Conservation (phyloP, 768 basidiomycete genomes). For the Lactarius hatsudake region DNA sequence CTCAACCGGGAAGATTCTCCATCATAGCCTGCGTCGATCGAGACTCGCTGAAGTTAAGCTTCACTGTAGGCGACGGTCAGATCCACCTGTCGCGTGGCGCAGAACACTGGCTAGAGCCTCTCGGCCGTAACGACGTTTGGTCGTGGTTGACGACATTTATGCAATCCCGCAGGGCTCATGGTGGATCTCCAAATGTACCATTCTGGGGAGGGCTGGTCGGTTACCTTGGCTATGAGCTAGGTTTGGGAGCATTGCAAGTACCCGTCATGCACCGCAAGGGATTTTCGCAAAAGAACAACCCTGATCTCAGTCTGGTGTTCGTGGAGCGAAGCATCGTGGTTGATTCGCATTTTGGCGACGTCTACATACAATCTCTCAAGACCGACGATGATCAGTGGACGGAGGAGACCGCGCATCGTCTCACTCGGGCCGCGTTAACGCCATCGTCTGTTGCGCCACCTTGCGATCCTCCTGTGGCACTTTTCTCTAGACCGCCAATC, state of each 20-base stretch:
- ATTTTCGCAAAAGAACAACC: slow-evolving; percentile 42
- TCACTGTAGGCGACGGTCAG: slow-evolving; percentile 49
- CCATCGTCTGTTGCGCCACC: slow-evolving; percentile 1
- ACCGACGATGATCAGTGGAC: slow-evolving; percentile 64
- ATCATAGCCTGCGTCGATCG: slow-evolving; percentile 63
- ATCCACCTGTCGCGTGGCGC: slow-evolving; percentile 46
- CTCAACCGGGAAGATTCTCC: slow-evolving; percentile 69
- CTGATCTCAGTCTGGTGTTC: slow-evolving; percentile 73
- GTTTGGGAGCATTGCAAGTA: slow-evolving; percentile 53
- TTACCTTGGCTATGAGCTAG: slow-evolving; percentile 77
- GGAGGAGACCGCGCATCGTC: slow-evolving; percentile 37
- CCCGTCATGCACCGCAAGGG: slow-evolving; percentile 35
- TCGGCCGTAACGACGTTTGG: slow-evolving; percentile 62
- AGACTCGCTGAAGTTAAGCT: slow-evolving; percentile 55
- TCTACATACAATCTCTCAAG: slow-evolving; percentile 65
- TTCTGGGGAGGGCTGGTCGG: slow-evolving; percentile 87
- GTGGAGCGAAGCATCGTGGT: slow-evolving; percentile 77
- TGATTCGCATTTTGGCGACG: slow-evolving; percentile 48
- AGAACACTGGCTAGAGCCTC: slow-evolving; percentile 38
- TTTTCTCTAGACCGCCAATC: slow-evolving; percentile 27
- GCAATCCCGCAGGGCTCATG: slow-evolving; percentile 45
- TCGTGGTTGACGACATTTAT: slow-evolving; percentile 73
- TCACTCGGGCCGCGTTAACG: slow-evolving; percentile 32
- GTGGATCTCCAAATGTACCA: slow-evolving; percentile 54
- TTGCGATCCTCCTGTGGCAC: slow-evolving; percentile 6